Evolutionary conservation across 176 grass and related monocot species (phyloP).

Genomic region (Puya raimondii): DNA sequence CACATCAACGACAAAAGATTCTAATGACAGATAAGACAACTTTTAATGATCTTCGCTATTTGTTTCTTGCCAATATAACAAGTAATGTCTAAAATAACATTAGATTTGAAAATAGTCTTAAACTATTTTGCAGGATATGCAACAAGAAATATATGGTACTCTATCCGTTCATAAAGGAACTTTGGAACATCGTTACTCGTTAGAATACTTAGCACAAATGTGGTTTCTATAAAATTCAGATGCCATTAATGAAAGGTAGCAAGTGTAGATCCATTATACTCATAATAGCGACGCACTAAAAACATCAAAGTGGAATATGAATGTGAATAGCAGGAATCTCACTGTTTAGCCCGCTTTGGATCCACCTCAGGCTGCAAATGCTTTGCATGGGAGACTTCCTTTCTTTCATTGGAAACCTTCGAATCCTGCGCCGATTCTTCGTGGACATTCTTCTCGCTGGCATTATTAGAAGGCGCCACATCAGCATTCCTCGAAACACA

Average conservation of each 20-base stretch:
- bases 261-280: constrained; percentile 1
- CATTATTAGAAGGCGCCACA: constrained; percentile 31
- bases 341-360: constrained; percentile 83
- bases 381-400: constrained; percentile 45
- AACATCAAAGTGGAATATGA: background rate
- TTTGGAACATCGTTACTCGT: background rate
- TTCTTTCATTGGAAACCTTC: constrained; percentile 49
- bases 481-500: constrained; percentile 29
- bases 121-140: background rate
- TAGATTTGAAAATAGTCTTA: background rate
- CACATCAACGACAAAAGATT: background rate
- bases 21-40: background rate
- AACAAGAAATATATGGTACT: background rate
- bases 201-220: background rate
- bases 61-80: no score
- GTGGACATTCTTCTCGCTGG: constrained; percentile 29
- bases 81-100: no score
- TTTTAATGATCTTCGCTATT: background rate
- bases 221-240: background rate
- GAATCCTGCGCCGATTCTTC: constrained; percentile 30
- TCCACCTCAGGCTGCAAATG: constrained; percentile 51
- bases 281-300: background rate
- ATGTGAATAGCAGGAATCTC: constrained; percentile 23
- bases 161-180: background rate
- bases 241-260: background rate